Percentiles rank a stretch among this genome's conserved stretches.
Evolutionary conservation across 768 basidiomycete genomes (phyloP).

Genomic region (Candolleomyces eurysporus): DNA sequence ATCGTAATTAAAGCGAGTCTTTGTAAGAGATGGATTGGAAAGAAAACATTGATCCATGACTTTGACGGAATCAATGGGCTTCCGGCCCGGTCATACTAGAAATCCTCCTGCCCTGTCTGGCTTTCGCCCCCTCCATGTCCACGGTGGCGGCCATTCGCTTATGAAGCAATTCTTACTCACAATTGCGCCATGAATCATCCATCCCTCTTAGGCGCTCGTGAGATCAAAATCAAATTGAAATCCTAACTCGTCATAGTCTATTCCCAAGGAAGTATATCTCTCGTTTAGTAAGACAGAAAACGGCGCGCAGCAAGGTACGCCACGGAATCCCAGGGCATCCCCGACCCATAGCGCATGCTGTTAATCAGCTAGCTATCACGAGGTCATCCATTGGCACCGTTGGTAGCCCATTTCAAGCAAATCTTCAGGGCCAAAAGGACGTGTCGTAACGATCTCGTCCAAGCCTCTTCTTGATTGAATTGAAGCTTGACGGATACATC

Average conservation of each 20-base stretch:
- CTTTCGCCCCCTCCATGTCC: not conserved
- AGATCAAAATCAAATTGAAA: slow-evolving; percentile 5
- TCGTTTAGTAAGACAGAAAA: not conserved
- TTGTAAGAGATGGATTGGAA: slow-evolving; percentile 19
- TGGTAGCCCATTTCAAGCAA: slow-evolving; percentile 83
- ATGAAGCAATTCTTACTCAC: not conserved
- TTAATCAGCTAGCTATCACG: slow-evolving; percentile 7
- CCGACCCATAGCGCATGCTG: not conserved
- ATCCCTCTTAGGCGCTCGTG: not conserved
- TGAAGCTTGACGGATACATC: slow-evolving; percentile 93
- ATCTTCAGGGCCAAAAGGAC: slow-evolving; percentile 88
- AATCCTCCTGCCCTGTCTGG: not conserved
- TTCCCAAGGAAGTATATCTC: not conserved
- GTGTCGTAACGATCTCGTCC: slow-evolving; percentile 92
- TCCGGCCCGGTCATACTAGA: slow-evolving; percentile 1
- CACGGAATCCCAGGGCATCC: not conserved
- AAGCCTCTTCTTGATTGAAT: slow-evolving; percentile 92
- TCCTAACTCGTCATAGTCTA: not conserved
- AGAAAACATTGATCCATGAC: slow-evolving; percentile 19
- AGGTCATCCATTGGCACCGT: slow-evolving; percentile 61
- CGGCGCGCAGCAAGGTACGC: not conserved
- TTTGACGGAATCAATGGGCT: slow-evolving; percentile 18
- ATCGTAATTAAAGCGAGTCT: slow-evolving; percentile 13
- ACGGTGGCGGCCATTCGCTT: not conserved
- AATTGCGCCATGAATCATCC: slow-evolving; percentile 23